A percentile compares a stretch with the other conserved stretches of the same genome.
phyloP scores from a whole-genome alignment of 2,329 filamentous ascomycete genomes.

The Pyricularia grisea region DNA sequence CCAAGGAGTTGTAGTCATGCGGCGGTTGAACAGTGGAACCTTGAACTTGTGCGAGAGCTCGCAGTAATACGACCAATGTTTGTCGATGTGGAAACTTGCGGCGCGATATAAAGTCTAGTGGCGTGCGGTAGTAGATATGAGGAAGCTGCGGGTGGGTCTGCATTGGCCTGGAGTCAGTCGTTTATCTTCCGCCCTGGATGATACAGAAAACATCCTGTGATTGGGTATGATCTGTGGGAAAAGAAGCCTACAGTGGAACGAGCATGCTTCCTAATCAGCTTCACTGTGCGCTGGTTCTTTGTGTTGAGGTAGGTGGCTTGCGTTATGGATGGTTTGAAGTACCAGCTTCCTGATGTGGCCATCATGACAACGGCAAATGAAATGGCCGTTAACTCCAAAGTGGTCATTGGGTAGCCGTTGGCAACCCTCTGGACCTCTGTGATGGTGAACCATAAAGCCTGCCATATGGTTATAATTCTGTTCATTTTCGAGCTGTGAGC shows the following conservation, averaged over 20 bases:
- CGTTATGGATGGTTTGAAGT: slow-evolving; percentile 12
- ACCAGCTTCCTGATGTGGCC: slow-evolving; percentile 12
- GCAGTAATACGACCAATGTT: slow-evolving; percentile 14
- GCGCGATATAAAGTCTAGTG: slow-evolving; percentile 20
- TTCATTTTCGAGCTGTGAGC: not conserved
- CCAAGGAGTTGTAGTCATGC: slow-evolving; percentile 11
- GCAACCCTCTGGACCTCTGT: slow-evolving; percentile 12
- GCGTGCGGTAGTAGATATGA: slow-evolving; percentile 18
- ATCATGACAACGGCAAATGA: slow-evolving; percentile 16
- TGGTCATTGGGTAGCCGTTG: slow-evolving; percentile 14
- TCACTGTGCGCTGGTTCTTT: slow-evolving; percentile 8
- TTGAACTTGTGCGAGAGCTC: slow-evolving; percentile 10
- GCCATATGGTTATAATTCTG: slow-evolving; percentile 14
- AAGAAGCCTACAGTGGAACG: slow-evolving; percentile 3
- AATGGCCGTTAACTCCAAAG: slow-evolving; percentile 17
- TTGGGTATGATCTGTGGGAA: not conserved
- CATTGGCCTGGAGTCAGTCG: no score
- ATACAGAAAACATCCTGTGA: no score
- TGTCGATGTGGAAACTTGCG: slow-evolving; percentile 10
- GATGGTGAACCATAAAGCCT: slow-evolving; percentile 16
- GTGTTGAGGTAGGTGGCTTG: slow-evolving; percentile 7
- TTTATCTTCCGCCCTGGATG: no score
- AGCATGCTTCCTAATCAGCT: slow-evolving; percentile 7
- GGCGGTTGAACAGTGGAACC: slow-evolving; percentile 11
- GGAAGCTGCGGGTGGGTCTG: slow-evolving; percentile 15